phyloP scores from a whole-genome alignment of 768 basidiomycete genomes.

The Phanerochaete sordida region DNA sequence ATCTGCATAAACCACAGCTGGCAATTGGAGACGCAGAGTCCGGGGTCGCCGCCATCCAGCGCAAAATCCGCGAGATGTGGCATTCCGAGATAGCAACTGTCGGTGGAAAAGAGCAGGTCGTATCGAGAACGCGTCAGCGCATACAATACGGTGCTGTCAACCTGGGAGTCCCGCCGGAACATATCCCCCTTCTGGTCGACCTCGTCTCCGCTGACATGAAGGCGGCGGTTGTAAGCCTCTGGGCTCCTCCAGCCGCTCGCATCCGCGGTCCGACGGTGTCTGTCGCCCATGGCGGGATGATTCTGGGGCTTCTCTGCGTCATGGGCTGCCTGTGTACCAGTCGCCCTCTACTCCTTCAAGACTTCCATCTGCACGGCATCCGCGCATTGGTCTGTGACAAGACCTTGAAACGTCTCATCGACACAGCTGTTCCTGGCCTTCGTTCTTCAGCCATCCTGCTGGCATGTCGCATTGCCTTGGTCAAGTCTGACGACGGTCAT shows the following conservation, averaged over 20 bases:
- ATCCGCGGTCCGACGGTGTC: background rate
- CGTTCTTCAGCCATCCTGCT: background rate
- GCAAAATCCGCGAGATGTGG: background rate
- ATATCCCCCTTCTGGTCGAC: background rate
- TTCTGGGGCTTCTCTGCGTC: background rate
- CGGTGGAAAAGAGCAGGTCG: background rate
- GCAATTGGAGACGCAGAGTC: background rate
- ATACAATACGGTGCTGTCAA: background rate
- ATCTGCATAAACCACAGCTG: background rate
- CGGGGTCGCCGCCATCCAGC: background rate
- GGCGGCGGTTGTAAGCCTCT: background rate
- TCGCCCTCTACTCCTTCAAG: background rate
- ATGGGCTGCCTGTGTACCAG: background rate
- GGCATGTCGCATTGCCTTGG: background rate
- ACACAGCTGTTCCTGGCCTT: background rate
- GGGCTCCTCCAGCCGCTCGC: background rate
- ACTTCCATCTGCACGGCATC: background rate
- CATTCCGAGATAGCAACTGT: background rate
- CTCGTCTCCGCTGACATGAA: background rate
- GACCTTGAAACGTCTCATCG: background rate
- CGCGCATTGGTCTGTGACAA: background rate
- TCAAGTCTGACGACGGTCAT: background rate
- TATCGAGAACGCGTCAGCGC: background rate
- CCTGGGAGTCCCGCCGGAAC: background rate
- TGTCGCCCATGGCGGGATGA: background rate